Conservation (phyloP, 371 early-diverging fungal genomes). For the Mucor saturninus region DNA sequence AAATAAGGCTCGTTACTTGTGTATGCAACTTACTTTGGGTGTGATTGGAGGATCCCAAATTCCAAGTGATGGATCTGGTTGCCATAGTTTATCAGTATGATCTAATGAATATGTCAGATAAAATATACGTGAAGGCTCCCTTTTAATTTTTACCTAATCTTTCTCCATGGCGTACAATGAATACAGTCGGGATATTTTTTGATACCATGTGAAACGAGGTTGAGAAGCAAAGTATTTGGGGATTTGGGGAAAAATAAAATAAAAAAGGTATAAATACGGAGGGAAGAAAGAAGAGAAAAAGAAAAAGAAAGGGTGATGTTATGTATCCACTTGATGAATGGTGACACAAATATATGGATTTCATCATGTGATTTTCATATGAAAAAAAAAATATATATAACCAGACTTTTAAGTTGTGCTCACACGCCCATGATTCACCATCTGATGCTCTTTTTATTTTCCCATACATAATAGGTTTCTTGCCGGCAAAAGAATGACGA, state of each 20-base stretch:
- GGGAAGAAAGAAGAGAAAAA: slow-evolving; percentile 10
- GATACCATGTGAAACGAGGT: slow-evolving; percentile 1
- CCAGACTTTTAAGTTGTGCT: too few species aligned
- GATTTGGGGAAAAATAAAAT: slow-evolving; percentile 13
- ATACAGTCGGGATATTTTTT: slow-evolving; percentile 20
- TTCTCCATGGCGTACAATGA: slow-evolving; percentile 37
- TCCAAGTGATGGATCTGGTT: slow-evolving; percentile 46
- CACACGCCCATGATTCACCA: too few species aligned
- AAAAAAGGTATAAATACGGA: slow-evolving; percentile 12
- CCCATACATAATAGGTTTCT: too few species aligned
- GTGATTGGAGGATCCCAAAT: slow-evolving; percentile 53
- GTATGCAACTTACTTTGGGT: neutral
- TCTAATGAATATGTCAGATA: slow-evolving; percentile 27
- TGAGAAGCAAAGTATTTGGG: neutral
- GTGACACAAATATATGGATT: slow-evolving; percentile 4
- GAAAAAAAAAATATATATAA: slow-evolving; percentile 4
- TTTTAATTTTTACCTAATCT: slow-evolving; percentile 23
- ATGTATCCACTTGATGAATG: slow-evolving; percentile 1
- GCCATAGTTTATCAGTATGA: slow-evolving; percentile 44
- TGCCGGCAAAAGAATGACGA: too few species aligned
- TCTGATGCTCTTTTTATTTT: too few species aligned
- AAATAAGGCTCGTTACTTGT: neutral
- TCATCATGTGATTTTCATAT: slow-evolving; percentile 27
- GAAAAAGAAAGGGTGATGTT: slow-evolving; percentile 7
- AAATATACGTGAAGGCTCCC: neutral